phyloP scores from a whole-genome alignment of 2,329 filamentous ascomycete genomes.

The Pyrenochaeta sp. region DNA sequence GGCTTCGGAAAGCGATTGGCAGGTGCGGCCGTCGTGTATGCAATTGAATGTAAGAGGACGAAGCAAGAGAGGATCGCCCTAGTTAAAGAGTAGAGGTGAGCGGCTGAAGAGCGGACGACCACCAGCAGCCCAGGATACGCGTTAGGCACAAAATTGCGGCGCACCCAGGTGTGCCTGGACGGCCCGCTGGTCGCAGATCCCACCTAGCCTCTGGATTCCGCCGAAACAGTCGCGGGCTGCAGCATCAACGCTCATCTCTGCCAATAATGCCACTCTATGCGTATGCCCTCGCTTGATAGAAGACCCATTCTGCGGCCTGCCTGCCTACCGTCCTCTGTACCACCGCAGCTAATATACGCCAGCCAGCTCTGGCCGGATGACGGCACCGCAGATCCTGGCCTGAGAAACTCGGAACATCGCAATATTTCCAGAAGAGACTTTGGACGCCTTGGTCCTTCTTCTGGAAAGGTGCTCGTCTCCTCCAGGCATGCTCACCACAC shows the following conservation, averaged over 20 bases:
- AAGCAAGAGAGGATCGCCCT: conserved; percentile 3
- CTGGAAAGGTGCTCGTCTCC: neutral
- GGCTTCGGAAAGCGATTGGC: conserved; percentile 5
- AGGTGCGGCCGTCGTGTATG: neutral
- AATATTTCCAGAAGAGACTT: neutral
- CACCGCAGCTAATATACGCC: conserved; percentile 1
- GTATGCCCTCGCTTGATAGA: conserved; percentile 10
- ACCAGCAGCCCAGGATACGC: conserved; percentile 5
- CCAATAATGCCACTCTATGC: conserved; percentile 5
- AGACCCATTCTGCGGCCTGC: conserved; percentile 14
- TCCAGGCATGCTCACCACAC: neutral
- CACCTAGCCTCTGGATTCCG: conserved; percentile 7
- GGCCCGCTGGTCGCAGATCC: conserved; percentile 25
- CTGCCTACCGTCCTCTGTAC: conserved; percentile 8
- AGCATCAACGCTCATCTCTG: conserved; percentile 7
- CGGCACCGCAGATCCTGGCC: neutral
- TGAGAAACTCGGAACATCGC: neutral
- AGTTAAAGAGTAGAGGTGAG: neutral
- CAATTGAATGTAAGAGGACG: neutral
- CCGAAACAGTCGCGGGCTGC: conserved; percentile 4
- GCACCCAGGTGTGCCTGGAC: conserved; percentile 22
- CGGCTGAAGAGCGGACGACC: neutral
- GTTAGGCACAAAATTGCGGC: conserved; percentile 18
- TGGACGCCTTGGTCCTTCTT: neutral
- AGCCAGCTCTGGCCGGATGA: conserved; percentile 5